These are phyloP conservation scores for Fusarium sp. DNA, from an alignment of 2,329 filamentous ascomycete species.

Conservation along the genomic window DNA sequence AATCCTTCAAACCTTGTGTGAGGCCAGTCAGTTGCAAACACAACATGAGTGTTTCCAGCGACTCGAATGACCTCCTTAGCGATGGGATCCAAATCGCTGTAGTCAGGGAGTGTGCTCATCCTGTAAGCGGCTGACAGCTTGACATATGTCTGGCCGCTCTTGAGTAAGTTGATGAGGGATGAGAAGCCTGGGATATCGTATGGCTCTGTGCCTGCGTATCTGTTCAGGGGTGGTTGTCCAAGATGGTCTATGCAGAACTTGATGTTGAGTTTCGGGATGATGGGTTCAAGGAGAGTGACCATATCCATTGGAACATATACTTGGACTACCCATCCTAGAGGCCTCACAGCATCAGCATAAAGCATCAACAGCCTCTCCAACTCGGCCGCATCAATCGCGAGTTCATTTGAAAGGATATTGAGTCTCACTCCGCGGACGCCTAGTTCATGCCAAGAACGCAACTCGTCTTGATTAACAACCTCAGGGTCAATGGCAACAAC, in stretches of 20 bases:
- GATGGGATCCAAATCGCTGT: conserved; percentile 58
- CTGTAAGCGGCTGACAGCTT: conserved; percentile 70
- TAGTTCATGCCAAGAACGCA: conserved; percentile 63
- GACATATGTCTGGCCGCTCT: conserved; percentile 60
- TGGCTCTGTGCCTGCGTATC: conserved; percentile 30
- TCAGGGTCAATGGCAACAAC: conserved; percentile 66
- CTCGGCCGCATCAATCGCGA: conserved; percentile 50
- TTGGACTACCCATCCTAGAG: conserved; percentile 66
- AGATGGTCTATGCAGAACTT: conserved; percentile 69
- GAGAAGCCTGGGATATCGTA: conserved; percentile 40
- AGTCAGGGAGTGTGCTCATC: conserved; percentile 55
- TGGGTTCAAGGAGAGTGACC: conserved; percentile 57
- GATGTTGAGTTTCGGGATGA: conserved; percentile 59
- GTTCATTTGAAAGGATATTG: conserved; percentile 65
- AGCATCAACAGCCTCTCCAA: conserved; percentile 53
- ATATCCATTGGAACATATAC: conserved; percentile 64
- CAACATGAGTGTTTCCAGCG: conserved; percentile 53
- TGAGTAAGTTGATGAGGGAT: conserved; percentile 58
- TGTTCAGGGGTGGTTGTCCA: conserved; percentile 56
- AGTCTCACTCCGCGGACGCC: conserved; percentile 68
- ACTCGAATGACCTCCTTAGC: conserved; percentile 58
- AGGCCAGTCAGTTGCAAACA: conserved; percentile 72
- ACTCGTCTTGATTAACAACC: conserved; percentile 46
- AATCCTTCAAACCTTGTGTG: conserved; percentile 68
- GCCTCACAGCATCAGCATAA: conserved; percentile 61